Evolutionary conservation across 2,329 filamentous ascomycete genomes (phyloP), one percentile per base, ranked within the genome.

Genomic region (Coniochaeta pulveracea): DNA sequence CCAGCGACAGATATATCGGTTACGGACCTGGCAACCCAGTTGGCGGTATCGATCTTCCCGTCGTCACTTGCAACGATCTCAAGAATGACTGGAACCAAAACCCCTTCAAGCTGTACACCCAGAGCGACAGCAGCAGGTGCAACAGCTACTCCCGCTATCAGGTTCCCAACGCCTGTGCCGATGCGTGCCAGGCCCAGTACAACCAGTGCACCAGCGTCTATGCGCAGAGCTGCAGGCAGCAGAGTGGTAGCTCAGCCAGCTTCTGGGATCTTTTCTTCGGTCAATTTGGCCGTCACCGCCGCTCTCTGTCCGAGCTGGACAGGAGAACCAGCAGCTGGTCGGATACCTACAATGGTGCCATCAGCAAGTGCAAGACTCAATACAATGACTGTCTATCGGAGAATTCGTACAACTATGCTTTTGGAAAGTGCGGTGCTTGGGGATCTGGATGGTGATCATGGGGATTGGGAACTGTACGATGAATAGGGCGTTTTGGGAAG

Each of bases 21-120:
- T 89, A 86, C 47, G 75, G 72, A 2, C 76, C 79, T 2, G 72
- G 78, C 22, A 76, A 60, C 33, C 60, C 65, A 3, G 64, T 72
- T 11, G 69, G 66, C 31, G 60, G 56, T 38, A 70, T 74, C 34
- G 51, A 56, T 15, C 52, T 73, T 34, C 69, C 69, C 28, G 50
- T 68, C 35, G 58, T 73, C 19, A 64, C 61, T 16, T 74, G 69
- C 58, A 74, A 72, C 50, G 67, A 73, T 42, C 42, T 64, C 25
- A 47, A 54, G 37, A 36, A 39, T 6, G 63, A 70, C 40, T 64
- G 56, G 42, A 16, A 42, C 7, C 43, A 43, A 34, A 60, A 62
- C 41, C 57, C 58, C 12, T 70, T 69, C 55, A 73, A 73, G 57
- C 52, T 66, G 24, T 73, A 72, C 57, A 63, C 47, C 10, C 49